A percentile compares a stretch with the other conserved stretches of the same genome.
Evolutionary conservation across 2,329 filamentous ascomycete genomes (phyloP).

Genomic region (Fusarium sp.): DNA sequence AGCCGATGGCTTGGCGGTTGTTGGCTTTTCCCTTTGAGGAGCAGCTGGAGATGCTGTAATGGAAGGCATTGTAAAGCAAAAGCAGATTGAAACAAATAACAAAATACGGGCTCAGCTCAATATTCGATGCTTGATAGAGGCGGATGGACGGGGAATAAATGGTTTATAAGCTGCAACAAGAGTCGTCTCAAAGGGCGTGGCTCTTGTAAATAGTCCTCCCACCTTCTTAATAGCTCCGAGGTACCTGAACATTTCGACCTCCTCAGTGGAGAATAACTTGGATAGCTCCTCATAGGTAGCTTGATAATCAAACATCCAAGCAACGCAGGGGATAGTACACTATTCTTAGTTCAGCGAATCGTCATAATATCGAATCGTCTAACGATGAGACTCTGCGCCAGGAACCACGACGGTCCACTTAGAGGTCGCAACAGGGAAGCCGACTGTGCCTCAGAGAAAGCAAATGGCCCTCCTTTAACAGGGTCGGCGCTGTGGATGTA

Average conservation of each 20-base stretch:
- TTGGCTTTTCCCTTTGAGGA: slow-evolving; percentile 34
- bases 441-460: slow-evolving; percentile 23
- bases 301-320: slow-evolving; percentile 20
- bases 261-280: slow-evolving; percentile 44
- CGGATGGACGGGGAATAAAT: slow-evolving; percentile 17
- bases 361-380: slow-evolving; percentile 35
- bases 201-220: slow-evolving; percentile 28
- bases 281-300: slow-evolving; percentile 27
- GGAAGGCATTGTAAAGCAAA: slow-evolving; percentile 39
- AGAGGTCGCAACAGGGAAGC: slow-evolving; percentile 10
- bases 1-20: slow-evolving; percentile 28
- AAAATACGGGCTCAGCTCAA: slow-evolving; percentile 8
- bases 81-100: slow-evolving; percentile 18
- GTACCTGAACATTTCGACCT: slow-evolving; percentile 41
- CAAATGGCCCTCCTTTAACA: slow-evolving; percentile 22
- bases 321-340: slow-evolving; percentile 40
- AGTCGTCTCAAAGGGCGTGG: slow-evolving; percentile 32
- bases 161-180: slow-evolving; percentile 28
- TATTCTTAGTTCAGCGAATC: slow-evolving; percentile 42
- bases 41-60: slow-evolving; percentile 34
- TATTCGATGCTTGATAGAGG: slow-evolving; percentile 5
- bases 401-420: slow-evolving; percentile 39
- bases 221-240: slow-evolving; percentile 21
- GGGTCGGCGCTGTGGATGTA: slow-evolving; percentile 26
- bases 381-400: slow-evolving; percentile 28